phyloP scores from a whole-genome alignment of 139 green algal genomes.

The Pleodorina starrii region DNA sequence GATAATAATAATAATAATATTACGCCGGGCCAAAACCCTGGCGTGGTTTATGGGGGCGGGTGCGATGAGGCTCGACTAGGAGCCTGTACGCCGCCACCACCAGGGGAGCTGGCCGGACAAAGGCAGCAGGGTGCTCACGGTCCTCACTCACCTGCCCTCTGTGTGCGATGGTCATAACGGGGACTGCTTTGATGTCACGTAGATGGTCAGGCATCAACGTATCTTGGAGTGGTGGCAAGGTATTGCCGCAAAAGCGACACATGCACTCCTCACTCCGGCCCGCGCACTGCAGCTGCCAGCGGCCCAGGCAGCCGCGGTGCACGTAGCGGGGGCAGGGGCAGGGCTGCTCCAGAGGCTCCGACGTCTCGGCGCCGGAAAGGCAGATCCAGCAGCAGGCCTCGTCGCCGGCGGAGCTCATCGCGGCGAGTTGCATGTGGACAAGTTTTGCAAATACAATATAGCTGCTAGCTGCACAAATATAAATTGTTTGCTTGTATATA shows the following conservation, averaged over 20 bases:
- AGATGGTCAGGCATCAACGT: not conserved
- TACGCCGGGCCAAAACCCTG: no score
- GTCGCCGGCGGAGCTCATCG: not conserved
- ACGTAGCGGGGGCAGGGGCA: constrained; percentile 15
- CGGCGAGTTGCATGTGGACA: not conserved
- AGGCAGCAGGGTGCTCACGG: no score
- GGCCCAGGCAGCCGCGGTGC: not conserved
- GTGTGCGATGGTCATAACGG: constrained; percentile 10
- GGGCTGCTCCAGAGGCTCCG: not conserved
- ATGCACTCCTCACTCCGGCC: not conserved
- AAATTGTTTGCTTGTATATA: no score
- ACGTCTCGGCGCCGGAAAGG: not conserved
- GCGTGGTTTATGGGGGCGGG: no score
- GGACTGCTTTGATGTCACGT: not conserved
- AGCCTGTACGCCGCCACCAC: not conserved
- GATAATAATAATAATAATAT: not conserved
- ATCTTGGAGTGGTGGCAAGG: not conserved
- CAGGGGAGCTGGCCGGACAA: not conserved
- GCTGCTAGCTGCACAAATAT: not conserved
- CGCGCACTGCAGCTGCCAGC: constrained; percentile 1
- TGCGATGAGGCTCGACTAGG: no score
- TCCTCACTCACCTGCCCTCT: not conserved
- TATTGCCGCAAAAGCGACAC: not conserved
- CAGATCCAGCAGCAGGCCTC: constrained; percentile 27
- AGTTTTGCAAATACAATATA: not conserved